Evolutionary conservation across 1,284 basidiomycete genomes (phyloP).

Genomic region (Rhodotorula sp.): DNA sequence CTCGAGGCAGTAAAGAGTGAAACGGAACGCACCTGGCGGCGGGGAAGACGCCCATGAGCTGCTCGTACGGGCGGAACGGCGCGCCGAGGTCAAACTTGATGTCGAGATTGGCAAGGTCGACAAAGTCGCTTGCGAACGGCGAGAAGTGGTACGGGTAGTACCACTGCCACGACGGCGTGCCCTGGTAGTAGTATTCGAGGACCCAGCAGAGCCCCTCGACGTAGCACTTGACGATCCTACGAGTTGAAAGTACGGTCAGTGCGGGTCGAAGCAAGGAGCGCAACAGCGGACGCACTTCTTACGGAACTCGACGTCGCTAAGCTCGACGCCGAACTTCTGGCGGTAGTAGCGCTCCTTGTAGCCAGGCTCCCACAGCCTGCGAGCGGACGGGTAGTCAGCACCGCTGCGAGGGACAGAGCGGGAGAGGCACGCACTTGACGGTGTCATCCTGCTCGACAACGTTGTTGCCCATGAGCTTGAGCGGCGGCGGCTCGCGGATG

Average conservation of each 20-base stretch:
- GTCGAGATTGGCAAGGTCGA: conserved; percentile 72
- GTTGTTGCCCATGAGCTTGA: conserved; percentile 63
- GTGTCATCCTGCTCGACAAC: conserved; percentile 91
- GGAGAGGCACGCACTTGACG: conserved; percentile 68
- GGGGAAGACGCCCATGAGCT: conserved; percentile 97
- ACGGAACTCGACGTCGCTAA: conserved; percentile 70
- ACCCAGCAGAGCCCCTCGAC: conserved; percentile 97
- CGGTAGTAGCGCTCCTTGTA: conserved; percentile 94
- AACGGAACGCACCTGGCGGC: conserved; percentile 70
- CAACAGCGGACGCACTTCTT: conserved; percentile 64
- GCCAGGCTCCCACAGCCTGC: conserved; percentile 87
- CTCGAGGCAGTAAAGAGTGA: neutral
- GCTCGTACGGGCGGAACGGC: conserved; percentile 96
- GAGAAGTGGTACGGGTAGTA: conserved; percentile 99
- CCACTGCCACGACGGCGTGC: conserved; percentile 81
- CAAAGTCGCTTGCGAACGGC: conserved; percentile 95
- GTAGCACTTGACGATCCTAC: conserved; percentile 79
- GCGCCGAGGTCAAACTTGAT: conserved; percentile 75
- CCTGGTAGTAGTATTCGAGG: conserved; percentile 97
- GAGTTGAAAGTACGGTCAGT: conserved; percentile 3
- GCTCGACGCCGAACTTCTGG: conserved; percentile 85
- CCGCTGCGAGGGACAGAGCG: neutral
- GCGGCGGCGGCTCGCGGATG: conserved; percentile 48
- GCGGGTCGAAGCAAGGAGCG: conserved; percentile 4
- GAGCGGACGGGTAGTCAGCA: conserved; percentile 25